Base-by-base conservation (phyloP, 1,139 yeast genomes). In the Protomyces inouyei region DNA sequence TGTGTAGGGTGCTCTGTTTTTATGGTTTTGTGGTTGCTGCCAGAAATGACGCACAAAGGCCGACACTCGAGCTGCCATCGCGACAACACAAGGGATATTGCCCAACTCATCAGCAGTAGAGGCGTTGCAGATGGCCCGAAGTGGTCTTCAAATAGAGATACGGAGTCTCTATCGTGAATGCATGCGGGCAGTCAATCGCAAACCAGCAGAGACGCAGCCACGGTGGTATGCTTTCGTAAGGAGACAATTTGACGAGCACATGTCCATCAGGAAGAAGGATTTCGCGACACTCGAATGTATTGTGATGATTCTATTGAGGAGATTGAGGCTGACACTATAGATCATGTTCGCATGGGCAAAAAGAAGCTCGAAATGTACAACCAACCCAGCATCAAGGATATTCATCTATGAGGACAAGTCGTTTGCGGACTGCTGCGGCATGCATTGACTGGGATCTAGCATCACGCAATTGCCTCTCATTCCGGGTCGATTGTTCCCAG, bases 231-330 rank as follows among this genome's bases (percentile, higher is more conserved):
- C 60, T 2, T 82, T 76, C 69, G 73, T 82, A 4, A 79, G 85
- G 56, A 73, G 72, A 14, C 95, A 89, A 72, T 92, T 92, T 73
- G 77, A 73, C 18, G 84, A 84, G 71, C 79, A 85, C 73, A 77
- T 78, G 61, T 71, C 75, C 43, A 75, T 91, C 21, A 85, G 88
- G 45, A 85, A 88, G 73, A 86, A 88, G 72, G 96, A 88, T 71
- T 91, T 91, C 73, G 80, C 86, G 48, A 88, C 96, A 0, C 85
- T 92, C 57, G 98, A 92, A 74, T 92, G 48, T 43, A 18, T 6
- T 21, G 21, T 21, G 16, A 14, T 18, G 28, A 28, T 43, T 21
- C 48, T 10, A 14, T 14, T 16, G n/a, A 1, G 43, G 3, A 37
- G n/a, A 38, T 38, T 14, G 43, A 38, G 2, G n/a, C 43, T 38